Evolutionary conservation across 2,329 filamentous ascomycete genomes (phyloP), one percentile per base, ranked within the genome.

Genomic region (Thermochaetoides dissita): DNA sequence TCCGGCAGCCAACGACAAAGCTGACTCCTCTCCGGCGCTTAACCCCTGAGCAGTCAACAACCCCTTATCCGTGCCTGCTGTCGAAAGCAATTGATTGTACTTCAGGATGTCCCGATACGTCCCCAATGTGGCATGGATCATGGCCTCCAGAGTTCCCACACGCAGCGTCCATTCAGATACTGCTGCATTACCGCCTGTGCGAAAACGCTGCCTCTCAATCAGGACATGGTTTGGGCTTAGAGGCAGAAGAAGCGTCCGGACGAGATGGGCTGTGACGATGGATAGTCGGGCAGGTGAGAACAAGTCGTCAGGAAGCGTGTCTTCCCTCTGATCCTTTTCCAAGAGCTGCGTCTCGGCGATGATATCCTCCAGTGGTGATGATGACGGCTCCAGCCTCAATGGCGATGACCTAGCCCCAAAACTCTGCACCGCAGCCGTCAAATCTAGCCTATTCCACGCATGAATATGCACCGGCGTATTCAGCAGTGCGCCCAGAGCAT

Each of bases 81-180:
- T 24, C 17, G 17, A 24, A 5, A 24, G 17, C 17, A 5, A 3
- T 24, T 24, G 17, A 24, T 24, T 24, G 5, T 24, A 3, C 17
- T 24, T 24, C 17, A 24, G 17, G 5, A 24, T 24, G 17, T 24
- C 17, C 5, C 17, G 17, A 24, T 24, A 54, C 0, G 78, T 72
- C 39, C 70, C 66, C 33, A 89, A 59, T 9, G 78, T 69, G 7
- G 81, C 80, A 65, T 87, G 82, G 0, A 93, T 61, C 77, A 91
- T 91, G 4, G 77, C 76, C 58, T 93, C 85, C 17, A 93, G 71
- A 53, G 82, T 79, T 50, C 89, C 89, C 7, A 93, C 84, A 1
- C 84, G 69, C 34, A 91, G 57, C 3, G 84, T 89, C 85, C 85
- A 93, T 60, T 93, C 84, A 46, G 79, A 74, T 1, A 93, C 76